Evolutionary conservation across 805 yeast genomes (phyloP).

Genomic region (Metschnikowia vanudenii): DNA sequence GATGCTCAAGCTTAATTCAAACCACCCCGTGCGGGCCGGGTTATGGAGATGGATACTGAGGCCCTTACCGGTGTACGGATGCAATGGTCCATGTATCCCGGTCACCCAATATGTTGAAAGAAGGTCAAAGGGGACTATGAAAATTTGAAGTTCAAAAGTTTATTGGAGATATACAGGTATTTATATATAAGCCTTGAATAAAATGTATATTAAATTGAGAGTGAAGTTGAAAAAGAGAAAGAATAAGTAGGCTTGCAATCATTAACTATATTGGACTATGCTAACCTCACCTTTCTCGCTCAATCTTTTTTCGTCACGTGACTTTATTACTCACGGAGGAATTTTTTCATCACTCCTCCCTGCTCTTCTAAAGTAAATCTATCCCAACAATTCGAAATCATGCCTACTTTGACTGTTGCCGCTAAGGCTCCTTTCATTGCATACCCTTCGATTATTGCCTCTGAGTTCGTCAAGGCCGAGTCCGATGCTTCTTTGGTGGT

Average conservation of each 20-base stretch:
- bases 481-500: conserved; percentile 52
- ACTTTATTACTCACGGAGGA: not conserved
- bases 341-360: not conserved
- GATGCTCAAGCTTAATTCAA: too few relatives aligned
- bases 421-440: conserved; percentile 85
- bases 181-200: too few relatives aligned
- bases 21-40: not conserved
- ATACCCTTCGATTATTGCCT: conserved; percentile 75
- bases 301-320: not conserved
- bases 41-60: not conserved
- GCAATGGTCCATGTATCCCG: too few relatives aligned
- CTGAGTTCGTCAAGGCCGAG: conserved; percentile 62
- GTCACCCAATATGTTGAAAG: too few relatives aligned
- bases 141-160: too few relatives aligned
- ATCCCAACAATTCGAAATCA: conserved; percentile 13
- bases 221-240: too few relatives aligned
- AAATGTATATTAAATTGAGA: too few relatives aligned
- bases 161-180: too few relatives aligned
- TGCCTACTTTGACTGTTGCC: conserved; percentile 63
- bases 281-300: not conserved
- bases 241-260: too few relatives aligned
- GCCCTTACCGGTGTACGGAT: not conserved
- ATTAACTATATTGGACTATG: too few relatives aligned
- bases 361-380: not conserved
- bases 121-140: too few relatives aligned